Base-by-base conservation (phyloP, 2,329 filamentous ascomycete genomes). In the Rachicladosporium sp. region DNA sequence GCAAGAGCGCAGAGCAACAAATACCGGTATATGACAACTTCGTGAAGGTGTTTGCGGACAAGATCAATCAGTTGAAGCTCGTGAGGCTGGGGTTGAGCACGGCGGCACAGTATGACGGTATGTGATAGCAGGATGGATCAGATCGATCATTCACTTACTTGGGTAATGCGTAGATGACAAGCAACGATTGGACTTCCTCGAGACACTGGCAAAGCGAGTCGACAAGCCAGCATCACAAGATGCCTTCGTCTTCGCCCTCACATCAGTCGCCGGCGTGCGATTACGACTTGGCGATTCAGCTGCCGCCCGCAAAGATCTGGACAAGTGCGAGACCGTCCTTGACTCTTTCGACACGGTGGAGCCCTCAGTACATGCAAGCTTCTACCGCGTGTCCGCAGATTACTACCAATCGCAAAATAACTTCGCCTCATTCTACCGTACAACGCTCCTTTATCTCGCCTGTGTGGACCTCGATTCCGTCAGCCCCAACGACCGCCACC, bases 51-150 rank as follows among this genome's bases (percentile, higher is more conserved):
- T 98, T 98, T 59, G 86, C 88, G 50, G 88, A 94, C 61, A 95
- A 93, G 73, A 95, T 98, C 72, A 98, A 96, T 68, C 89, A 96
- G 69, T 73, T 98, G 47, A 95, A 95, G 73, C 80, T 96, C 51
- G 91, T 98, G 50, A 81, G 84, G 50, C 69, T 98, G 50, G 91
- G 87, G 10, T 68, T 96, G 59, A 84, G 82, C 65, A 84, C 91
- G 34, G 86, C 87, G 38, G 78, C 80, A 55, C 80, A 93, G 68
- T 93, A 83, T 64, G 73, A 74, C 69, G 78, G 85, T 89, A 33
- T 9, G 12, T 6, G 21, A 29, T 9, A 36, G 29, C 33, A 3
- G 33, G 33, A 11, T 10, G 8, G 8, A 34, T 15, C 41, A 45
- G 31, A 46, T 3, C 4, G 23, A 6, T 27, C 31, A 30, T 31